These are phyloP conservation scores for Acorus calamus DNA, from an alignment of 106 monocot species.

Conservation along the genomic window DNA sequence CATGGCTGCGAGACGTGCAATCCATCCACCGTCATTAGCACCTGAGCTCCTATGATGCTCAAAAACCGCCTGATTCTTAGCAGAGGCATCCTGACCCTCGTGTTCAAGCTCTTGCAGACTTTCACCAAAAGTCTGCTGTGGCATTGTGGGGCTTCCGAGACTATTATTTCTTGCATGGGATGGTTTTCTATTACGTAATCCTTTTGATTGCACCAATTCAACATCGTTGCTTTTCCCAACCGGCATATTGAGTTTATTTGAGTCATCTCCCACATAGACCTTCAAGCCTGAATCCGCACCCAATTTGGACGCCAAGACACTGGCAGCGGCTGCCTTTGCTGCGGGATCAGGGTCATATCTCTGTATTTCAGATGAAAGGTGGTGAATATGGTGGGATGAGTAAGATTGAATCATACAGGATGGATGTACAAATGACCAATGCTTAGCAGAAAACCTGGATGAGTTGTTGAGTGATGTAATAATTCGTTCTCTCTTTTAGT, in stretches of 20 bases:
- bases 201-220: constrained; percentile 31
- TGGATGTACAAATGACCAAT: too few relatives aligned
- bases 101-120: constrained; percentile 3
- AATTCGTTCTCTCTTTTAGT: constrained; percentile 96
- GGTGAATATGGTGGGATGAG: neutral
- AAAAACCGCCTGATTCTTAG: constrained; percentile 25
- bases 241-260: constrained; percentile 8
- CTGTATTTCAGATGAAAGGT: constrained; percentile 26
- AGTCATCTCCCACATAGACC: constrained; percentile 62
- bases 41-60: too few relatives aligned
- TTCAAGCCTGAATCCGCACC: constrained; percentile 78
- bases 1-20: constrained; percentile 41
- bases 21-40: constrained; percentile 40
- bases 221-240: constrained; percentile 35
- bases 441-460: constrained; percentile 49
- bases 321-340: constrained; percentile 84
- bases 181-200: constrained; percentile 60
- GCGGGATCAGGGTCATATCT: constrained; percentile 92
- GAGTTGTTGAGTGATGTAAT: constrained; percentile 85
- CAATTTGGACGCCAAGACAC: constrained; percentile 79
- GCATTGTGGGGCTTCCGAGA: constrained; percentile 8
- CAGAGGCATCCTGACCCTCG: constrained; percentile 21
- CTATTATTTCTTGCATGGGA: constrained; percentile 26
- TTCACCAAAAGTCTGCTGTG: constrained; percentile 19
- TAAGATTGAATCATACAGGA: too few relatives aligned